phyloP scores from a whole-genome alignment of 208 protist genomes.

The Trypanosoma platydactyli region DNA sequence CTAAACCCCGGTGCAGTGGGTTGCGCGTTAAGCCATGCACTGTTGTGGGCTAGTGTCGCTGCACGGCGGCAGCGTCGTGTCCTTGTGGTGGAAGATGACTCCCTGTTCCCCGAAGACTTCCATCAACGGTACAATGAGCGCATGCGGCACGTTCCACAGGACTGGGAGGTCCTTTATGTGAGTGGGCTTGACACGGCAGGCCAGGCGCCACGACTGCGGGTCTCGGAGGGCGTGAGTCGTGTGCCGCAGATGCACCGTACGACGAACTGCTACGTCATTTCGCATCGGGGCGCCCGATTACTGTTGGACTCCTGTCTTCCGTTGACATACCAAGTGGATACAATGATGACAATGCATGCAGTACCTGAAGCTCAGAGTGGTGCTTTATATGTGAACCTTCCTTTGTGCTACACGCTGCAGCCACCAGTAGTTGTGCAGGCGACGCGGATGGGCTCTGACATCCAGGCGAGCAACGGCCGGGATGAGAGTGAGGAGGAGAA shows the following conservation, averaged over 20 bases:
- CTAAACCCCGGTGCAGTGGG: conserved; percentile 71
- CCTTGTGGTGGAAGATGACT: conserved; percentile 64
- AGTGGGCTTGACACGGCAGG: conserved; percentile 79
- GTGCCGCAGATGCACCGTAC: conserved; percentile 87
- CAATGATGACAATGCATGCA: conserved; percentile 78
- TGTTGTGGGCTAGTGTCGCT: conserved; percentile 70
- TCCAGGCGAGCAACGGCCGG: conserved; percentile 40
- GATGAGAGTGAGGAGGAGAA: conserved; percentile 29
- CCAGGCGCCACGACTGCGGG: conserved; percentile 33
- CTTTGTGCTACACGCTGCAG: conserved; percentile 82
- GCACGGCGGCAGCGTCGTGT: conserved; percentile 30
- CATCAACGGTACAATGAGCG: conserved; percentile 29
- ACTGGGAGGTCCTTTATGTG: conserved; percentile 86
- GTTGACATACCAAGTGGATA: conserved; percentile 85
- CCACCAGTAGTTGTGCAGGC: conserved; percentile 74
- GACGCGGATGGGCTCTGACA: conserved; percentile 68
- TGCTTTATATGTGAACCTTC: conserved; percentile 48
- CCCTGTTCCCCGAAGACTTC: conserved; percentile 44
- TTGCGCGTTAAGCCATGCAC: conserved; percentile 78
- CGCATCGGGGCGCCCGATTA: conserved; percentile 45
- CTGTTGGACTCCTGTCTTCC: conserved; percentile 67
- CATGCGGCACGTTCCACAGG: conserved; percentile 35
- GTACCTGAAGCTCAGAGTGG: conserved; percentile 4
- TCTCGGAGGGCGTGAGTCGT: conserved; percentile 48
- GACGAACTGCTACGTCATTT: conserved; percentile 81